Conservation (phyloP, 306 rosid genomes). For the Canavalia ensiformis region DNA sequence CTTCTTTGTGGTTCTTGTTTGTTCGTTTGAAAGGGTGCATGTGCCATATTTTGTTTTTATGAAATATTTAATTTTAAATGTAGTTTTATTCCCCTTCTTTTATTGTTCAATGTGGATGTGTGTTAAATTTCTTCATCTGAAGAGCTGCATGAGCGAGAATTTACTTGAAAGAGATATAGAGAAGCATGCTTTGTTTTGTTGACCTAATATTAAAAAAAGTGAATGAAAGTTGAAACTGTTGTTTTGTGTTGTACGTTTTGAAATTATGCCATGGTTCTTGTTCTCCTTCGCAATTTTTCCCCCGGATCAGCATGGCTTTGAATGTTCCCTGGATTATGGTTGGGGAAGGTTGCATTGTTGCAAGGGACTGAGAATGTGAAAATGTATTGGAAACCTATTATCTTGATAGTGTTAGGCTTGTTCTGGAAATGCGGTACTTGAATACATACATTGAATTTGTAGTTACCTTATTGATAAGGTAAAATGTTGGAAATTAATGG, state of each 20-base stretch:
- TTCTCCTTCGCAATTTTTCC: constrained; percentile 34
- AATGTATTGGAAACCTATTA: constrained; percentile 40
- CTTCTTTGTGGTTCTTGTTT: constrained; percentile 17
- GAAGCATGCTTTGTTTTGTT: constrained; percentile 46
- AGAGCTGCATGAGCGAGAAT: constrained; percentile 36
- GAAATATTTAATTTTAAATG: background rate
- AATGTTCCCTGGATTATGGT: constrained; percentile 44
- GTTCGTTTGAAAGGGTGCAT: constrained; percentile 41
- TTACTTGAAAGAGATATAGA: constrained; percentile 29
- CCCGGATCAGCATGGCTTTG: constrained; percentile 6
- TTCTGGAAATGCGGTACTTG: constrained; percentile 42
- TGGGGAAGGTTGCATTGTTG: constrained; percentile 38
- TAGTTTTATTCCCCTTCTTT: background rate
- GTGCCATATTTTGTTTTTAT: background rate
- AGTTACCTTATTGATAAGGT: constrained; percentile 41
- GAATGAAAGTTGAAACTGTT: constrained; percentile 39
- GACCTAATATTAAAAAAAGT: constrained; percentile 35
- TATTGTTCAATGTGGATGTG: constrained; percentile 32
- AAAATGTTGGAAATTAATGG: constrained; percentile 42
- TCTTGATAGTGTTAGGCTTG: constrained; percentile 41
- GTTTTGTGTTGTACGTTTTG: constrained; percentile 18
- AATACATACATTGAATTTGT: constrained; percentile 31
- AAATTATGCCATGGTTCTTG: constrained; percentile 10
- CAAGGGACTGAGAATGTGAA: constrained; percentile 31
- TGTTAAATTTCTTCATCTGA: constrained; percentile 21